Conservation (phyloP, 1,139 yeast species). For the Trichomonascaceae sp. region DNA sequence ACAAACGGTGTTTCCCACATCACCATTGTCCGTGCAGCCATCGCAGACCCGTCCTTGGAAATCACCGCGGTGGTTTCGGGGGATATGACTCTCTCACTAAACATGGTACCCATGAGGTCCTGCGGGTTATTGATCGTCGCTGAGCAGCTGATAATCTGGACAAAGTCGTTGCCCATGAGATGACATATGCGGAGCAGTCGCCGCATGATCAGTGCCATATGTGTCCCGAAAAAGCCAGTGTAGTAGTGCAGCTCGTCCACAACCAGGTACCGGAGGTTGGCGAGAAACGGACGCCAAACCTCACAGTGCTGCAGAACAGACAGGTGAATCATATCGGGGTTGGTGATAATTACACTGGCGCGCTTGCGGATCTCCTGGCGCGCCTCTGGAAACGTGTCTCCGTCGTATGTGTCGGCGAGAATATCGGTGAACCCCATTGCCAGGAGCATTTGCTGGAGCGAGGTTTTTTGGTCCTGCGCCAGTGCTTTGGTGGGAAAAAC, state of each 20-base stretch:
- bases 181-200: constrained; percentile 52
- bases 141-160: constrained; percentile 76
- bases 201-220: constrained; percentile 76
- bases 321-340: constrained; percentile 88
- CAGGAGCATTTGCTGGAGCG: constrained; percentile 46
- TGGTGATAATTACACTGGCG: constrained; percentile 77
- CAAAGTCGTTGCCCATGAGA: constrained; percentile 35
- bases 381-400: constrained; percentile 60
- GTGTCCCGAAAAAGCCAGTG: constrained; percentile 82
- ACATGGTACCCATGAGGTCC: constrained; percentile 55
- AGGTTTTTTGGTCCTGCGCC: constrained; percentile 89
- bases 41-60: constrained; percentile 75
- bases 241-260: constrained; percentile 84
- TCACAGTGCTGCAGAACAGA: constrained; percentile 52
- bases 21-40: constrained; percentile 58
- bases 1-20: constrained; percentile 76
- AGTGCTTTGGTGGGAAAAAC: constrained; percentile 94
- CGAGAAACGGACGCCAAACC: constrained; percentile 55
- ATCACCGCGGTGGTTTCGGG: constrained; percentile 32
- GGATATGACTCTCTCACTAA: constrained; percentile 36
- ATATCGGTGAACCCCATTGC: constrained; percentile 21
- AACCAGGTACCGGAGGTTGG: constrained; percentile 55
- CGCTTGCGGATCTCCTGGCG: constrained; percentile 41
- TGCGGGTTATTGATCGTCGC: constrained; percentile 77
- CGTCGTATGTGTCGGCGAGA: constrained; percentile 74